phyloP scores from a whole-genome alignment of 179 eudicot species.

The Kewa caespitosa region DNA sequence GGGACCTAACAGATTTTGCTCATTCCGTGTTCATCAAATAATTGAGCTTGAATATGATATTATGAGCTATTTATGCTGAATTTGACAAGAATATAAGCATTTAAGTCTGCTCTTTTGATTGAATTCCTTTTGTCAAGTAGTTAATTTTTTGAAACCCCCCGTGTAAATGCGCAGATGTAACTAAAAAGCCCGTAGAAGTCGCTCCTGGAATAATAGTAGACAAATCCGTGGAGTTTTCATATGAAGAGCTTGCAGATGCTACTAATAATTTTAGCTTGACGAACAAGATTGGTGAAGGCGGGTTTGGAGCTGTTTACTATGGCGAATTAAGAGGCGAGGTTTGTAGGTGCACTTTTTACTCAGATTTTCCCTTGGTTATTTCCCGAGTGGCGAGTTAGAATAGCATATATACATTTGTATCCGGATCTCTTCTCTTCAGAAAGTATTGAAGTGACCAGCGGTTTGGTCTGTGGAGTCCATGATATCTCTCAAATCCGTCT shows the following conservation, averaged over 20 bases:
- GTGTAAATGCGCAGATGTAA: conserved; percentile 18
- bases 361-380: not conserved
- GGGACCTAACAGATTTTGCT: not conserved
- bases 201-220: conserved; percentile 41
- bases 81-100: not conserved
- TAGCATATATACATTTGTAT: not conserved
- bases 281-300: conserved; percentile 70
- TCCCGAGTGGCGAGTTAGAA: not conserved
- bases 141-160: not conserved
- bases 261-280: conserved; percentile 54
- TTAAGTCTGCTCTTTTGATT: not conserved
- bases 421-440: not conserved
- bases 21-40: not conserved
- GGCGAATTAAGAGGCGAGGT: conserved; percentile 76
- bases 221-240: conserved; percentile 60
- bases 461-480: not conserved
- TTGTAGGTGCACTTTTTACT: conserved; percentile 15
- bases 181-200: conserved; percentile 15
- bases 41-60: not conserved
- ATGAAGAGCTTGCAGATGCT: conserved; percentile 58
- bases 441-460: not conserved
- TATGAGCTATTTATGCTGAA: not conserved
- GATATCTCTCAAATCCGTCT: not conserved
- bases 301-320: conserved; percentile 66
- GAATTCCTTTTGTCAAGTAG: not conserved